Evolutionary conservation across 371 early-diverging fungal genomes (phyloP).

Genomic region (Apophysomyces variabilis): DNA sequence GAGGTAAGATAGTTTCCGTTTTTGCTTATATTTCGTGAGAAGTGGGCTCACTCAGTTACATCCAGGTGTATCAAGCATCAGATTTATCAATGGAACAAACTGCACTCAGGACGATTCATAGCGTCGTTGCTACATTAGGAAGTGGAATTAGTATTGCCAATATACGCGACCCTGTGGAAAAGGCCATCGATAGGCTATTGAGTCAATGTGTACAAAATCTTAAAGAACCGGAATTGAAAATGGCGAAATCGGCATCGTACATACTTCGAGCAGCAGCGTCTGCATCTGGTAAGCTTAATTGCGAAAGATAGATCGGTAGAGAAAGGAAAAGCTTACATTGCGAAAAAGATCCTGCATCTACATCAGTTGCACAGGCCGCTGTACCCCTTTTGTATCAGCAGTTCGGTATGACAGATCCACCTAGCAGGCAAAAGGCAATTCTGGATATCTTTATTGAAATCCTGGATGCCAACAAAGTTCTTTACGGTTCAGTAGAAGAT

Average conservation of each 20-base stretch:
- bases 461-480: slow-evolving; percentile 53
- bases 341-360: slow-evolving; percentile 64
- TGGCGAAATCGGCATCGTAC: slow-evolving; percentile 65
- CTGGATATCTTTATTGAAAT: slow-evolving; percentile 66
- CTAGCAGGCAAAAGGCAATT: slow-evolving; percentile 58
- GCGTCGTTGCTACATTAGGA: slow-evolving; percentile 63
- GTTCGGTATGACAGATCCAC: slow-evolving; percentile 44
- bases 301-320: neutral
- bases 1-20: slow-evolving; percentile 45
- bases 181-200: slow-evolving; percentile 61
- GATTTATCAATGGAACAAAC: slow-evolving; percentile 64
- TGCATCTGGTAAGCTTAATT: slow-evolving; percentile 52
- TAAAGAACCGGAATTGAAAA: slow-evolving; percentile 68
- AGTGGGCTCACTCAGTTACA: neutral
- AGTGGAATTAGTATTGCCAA: slow-evolving; percentile 55
- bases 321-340: neutral
- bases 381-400: slow-evolving; percentile 53
- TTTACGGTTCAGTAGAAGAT: slow-evolving; percentile 59
- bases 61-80: slow-evolving; percentile 64
- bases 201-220: slow-evolving; percentile 65
- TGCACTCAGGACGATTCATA: slow-evolving; percentile 62
- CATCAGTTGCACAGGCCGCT: slow-evolving; percentile 55
- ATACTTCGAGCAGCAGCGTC: slow-evolving; percentile 66
- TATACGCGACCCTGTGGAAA: slow-evolving; percentile 58
- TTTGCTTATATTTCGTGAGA: neutral